Evolutionary conservation across 1,284 basidiomycete species (phyloP), one percentile per base, ranked within the genome.

Genomic region (Puccinia coronata): DNA sequence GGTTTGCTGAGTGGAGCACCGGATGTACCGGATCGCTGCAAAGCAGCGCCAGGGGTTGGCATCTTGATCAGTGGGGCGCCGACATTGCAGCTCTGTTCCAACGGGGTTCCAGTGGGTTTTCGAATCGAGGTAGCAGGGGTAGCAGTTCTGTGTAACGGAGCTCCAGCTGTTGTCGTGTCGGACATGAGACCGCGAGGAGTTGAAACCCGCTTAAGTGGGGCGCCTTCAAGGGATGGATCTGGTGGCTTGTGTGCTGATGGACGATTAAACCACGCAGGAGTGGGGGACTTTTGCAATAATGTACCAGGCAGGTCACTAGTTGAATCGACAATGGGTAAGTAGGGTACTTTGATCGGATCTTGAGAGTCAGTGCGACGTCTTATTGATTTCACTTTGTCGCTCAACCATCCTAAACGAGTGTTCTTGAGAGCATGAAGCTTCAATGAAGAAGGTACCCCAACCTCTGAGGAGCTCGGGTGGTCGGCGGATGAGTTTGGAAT

Each of bases 141-240:
- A 18, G 51, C 31, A 25, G 31, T 51, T 34, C 51, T 72, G 25
- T 72, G 51, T 51, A 72, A 34, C 18, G 51, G 70, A 20, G 47
- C 47, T 34, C 47, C 47, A 53, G 70, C 2, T 5, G 14, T 36
- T n/a, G 23, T 23, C 5, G 47, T n/a, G 23, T 16, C 31, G 51
- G 18, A n/a, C 18, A 20, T 8, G 20, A 16, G 43, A 12, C 18
- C 36, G 18, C 43, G 65, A 49, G 43, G 43, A 72, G 65, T 51
- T 4, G 70, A 72, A 14, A 53, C 31, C 47, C 51, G 41, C 47
- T 72, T 49, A n/a, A 53, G 51, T 51, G 43, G 70, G 28, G 51
- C 51, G 12, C 47, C 36, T 41, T 67, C 39, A 41, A 47, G 36
- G 23, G 65, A n/a, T 67, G 25, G 25, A 67, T 47, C 43, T n/a